These are phyloP conservation scores for Cercospora sesami DNA, from an alignment of 2,329 filamentous ascomycete genomes.

Conservation along the genomic window DNA sequence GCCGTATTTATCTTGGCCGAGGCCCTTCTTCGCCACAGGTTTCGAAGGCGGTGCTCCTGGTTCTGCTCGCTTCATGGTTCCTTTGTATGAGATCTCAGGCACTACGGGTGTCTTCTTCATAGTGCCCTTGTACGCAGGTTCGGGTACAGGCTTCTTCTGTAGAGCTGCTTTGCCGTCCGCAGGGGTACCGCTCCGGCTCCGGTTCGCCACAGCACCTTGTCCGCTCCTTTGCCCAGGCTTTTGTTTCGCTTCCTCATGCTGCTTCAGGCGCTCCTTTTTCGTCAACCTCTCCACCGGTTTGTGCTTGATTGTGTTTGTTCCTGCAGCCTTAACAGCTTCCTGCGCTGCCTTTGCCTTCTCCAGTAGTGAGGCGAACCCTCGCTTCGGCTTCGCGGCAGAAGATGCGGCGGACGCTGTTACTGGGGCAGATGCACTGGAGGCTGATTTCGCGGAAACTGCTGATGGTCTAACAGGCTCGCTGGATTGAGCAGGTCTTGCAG, in stretches of 20 bases:
- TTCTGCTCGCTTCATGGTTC: slow-evolving; percentile 49
- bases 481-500: slow-evolving; percentile 17
- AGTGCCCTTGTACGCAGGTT: slow-evolving; percentile 46
- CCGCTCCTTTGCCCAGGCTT: slow-evolving; percentile 42
- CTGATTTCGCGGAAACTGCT: slow-evolving; percentile 6
- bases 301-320: slow-evolving; percentile 70
- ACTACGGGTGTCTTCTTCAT: slow-evolving; percentile 35
- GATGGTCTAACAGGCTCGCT: slow-evolving; percentile 23
- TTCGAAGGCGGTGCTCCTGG: slow-evolving; percentile 42
- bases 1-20: slow-evolving; percentile 40
- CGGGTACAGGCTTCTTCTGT: slow-evolving; percentile 36
- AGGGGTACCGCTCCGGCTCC: slow-evolving; percentile 34
- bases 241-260: slow-evolving; percentile 44
- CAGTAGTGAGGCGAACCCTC: slow-evolving; percentile 73
- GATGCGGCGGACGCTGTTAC: slow-evolving; percentile 21
- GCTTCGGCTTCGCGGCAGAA: slow-evolving; percentile 52
- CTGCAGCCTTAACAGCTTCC: slow-evolving; percentile 56
- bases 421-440: slow-evolving; percentile 17
- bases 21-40: slow-evolving; percentile 37
- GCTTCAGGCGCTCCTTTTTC: slow-evolving; percentile 54
- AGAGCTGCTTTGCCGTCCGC: slow-evolving; percentile 23
- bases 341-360: slow-evolving; percentile 69
- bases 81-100: slow-evolving; percentile 41
- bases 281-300: slow-evolving; percentile 68
- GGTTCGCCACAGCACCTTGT: slow-evolving; percentile 29